Evolutionary conservation across 2,329 filamentous ascomycete genomes (phyloP).

Genomic region (Amauroascus verrucosus): DNA sequence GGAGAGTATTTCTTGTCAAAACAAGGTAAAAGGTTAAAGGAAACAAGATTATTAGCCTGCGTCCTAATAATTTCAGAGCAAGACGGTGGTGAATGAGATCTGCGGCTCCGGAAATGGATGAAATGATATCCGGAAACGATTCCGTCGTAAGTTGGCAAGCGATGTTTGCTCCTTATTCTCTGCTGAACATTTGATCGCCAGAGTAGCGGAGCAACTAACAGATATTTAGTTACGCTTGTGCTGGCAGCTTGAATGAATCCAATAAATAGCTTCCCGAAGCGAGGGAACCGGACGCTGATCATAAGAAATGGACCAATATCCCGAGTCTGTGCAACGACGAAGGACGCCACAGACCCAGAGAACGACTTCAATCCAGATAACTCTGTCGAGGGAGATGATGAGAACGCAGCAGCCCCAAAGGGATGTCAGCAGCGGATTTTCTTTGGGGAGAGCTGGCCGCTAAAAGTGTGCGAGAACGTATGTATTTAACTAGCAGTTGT

Average conservation of each 20-base stretch:
- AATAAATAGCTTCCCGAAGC: not conserved
- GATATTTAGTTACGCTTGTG: not conserved
- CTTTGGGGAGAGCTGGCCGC: too few species aligned
- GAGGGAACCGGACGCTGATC: conserved; percentile 1
- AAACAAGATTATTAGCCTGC: not conserved
- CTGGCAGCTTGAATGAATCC: not conserved
- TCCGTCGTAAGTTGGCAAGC: not conserved
- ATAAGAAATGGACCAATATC: conserved; percentile 1
- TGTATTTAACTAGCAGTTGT: too few species aligned
- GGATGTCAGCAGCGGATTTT: too few species aligned
- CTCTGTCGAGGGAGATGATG: not conserved
- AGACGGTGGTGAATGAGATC: not conserved
- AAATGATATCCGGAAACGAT: not conserved
- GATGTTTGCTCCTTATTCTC: not conserved
- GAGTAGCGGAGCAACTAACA: not conserved
- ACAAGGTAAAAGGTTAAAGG: not conserved
- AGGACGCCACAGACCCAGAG: conserved; percentile 4
- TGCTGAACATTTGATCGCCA: not conserved
- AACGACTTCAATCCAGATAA: not conserved
- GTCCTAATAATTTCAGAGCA: not conserved
- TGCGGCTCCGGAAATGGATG: not conserved
- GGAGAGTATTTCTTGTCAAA: not conserved
- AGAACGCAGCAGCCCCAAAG: not conserved
- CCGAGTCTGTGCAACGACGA: conserved; percentile 9
- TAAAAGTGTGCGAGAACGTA: too few species aligned